Percentiles rank a stretch among this genome's conserved stretches.
Evolutionary conservation across 108 stramenopile genomes (phyloP).

Genomic region (Pinguiococcus pyrenoidosus): DNA sequence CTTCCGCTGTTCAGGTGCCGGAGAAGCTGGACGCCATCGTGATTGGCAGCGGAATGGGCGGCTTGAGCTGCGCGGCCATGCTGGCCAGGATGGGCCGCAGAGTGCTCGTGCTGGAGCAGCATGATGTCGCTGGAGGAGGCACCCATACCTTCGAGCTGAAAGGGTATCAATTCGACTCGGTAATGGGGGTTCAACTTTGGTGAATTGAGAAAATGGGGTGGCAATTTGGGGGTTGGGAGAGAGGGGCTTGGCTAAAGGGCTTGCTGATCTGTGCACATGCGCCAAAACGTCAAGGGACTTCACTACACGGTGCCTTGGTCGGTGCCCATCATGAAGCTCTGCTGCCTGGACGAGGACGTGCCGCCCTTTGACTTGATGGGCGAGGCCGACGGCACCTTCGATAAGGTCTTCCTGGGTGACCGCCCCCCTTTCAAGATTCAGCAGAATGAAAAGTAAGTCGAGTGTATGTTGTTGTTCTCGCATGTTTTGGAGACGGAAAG

Average conservation of each 20-base stretch:
- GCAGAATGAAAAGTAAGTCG: slow-evolving; percentile 12
- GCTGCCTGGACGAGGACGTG: slow-evolving; percentile 21
- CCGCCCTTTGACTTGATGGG: slow-evolving; percentile 31
- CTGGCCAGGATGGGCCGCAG: slow-evolving; percentile 46
- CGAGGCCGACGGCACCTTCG: slow-evolving; percentile 28
- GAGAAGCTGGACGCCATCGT: slow-evolving; percentile 50
- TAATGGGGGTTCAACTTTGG: too few relatives aligned
- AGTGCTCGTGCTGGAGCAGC: slow-evolving; percentile 61
- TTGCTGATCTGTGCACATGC: too few relatives aligned
- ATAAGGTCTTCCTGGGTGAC: slow-evolving; percentile 26
- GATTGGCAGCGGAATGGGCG: slow-evolving; percentile 70
- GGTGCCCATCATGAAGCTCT: slow-evolving; percentile 10
- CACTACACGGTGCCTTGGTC: slow-evolving; percentile 38
- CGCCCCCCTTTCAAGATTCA: too few relatives aligned
- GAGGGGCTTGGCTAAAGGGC: too few relatives aligned
- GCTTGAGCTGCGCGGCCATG: slow-evolving; percentile 64
- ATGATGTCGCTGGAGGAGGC: slow-evolving; percentile 41
- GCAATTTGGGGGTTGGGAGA: too few relatives aligned
- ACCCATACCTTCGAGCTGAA: slow-evolving; percentile 39
- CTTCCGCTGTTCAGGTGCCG: too few relatives aligned
- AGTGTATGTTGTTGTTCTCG: too few relatives aligned
- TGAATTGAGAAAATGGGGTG: too few relatives aligned
- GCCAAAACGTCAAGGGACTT: slow-evolving; percentile 38
- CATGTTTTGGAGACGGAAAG: too few relatives aligned
- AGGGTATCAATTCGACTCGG: slow-evolving; percentile 49